These are phyloP conservation scores for Phylloporus sp. DNA, from an alignment of 1,284 basidiomycete species.

Conservation along the genomic window DNA sequence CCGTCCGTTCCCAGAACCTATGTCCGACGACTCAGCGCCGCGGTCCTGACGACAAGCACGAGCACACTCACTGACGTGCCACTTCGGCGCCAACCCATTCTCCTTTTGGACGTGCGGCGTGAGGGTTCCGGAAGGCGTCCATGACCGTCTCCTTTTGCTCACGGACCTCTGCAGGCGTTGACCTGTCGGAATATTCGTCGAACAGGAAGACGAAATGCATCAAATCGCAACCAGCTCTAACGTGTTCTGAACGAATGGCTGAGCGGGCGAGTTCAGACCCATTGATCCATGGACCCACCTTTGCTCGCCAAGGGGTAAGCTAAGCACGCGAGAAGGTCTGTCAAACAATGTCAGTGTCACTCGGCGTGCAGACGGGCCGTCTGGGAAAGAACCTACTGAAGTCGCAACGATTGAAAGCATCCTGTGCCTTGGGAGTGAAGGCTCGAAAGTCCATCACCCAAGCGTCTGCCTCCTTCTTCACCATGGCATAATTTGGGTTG, in stretches of 20 bases:
- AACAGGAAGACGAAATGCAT: constrained; percentile 36
- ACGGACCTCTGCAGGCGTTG: constrained; percentile 33
- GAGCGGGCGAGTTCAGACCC: not conserved
- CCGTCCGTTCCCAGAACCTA: constrained; percentile 22
- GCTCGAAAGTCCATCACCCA: constrained; percentile 20
- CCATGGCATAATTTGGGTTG: not conserved
- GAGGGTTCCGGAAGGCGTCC: constrained; percentile 39
- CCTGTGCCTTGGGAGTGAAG: constrained; percentile 20
- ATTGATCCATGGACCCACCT: not conserved
- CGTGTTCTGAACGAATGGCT: not conserved
- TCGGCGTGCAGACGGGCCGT: not conserved
- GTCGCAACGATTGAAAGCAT: constrained; percentile 16
- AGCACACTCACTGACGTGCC: not conserved
- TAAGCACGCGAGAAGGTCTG: not conserved
- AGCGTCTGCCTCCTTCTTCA: constrained; percentile 13
- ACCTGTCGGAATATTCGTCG: constrained; percentile 48
- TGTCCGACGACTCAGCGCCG: too few species aligned
- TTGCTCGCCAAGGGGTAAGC: not conserved
- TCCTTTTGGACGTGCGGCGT: constrained; percentile 14
- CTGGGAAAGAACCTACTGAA: not conserved
- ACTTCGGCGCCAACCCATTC: not conserved
- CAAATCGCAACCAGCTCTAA: not conserved
- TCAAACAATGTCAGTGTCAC: not conserved
- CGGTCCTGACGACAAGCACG: too few species aligned
- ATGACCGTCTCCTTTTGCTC: constrained; percentile 39